Evolutionary conservation across 2,329 filamentous ascomycete species (phyloP).

Genomic region (Neurospora crassa): DNA sequence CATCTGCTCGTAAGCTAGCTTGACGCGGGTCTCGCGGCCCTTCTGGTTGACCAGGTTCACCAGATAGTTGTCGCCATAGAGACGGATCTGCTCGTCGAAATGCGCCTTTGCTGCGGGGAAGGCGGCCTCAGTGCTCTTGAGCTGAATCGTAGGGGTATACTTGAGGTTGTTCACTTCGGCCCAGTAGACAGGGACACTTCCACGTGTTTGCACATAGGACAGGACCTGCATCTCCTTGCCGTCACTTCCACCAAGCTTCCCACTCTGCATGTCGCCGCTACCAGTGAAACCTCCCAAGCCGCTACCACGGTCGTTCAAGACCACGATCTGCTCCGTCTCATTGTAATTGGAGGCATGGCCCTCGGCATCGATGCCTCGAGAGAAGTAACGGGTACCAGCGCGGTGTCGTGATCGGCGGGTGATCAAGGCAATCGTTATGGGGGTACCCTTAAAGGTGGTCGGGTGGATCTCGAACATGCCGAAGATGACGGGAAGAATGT

Average conservation of each 20-base stretch:
- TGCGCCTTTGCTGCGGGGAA: slow-evolving; percentile 72
- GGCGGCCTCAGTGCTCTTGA: slow-evolving; percentile 75
- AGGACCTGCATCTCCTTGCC: slow-evolving; percentile 78
- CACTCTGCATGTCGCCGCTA: slow-evolving; percentile 65
- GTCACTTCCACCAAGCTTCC: slow-evolving; percentile 47
- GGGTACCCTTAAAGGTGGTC: slow-evolving; percentile 75
- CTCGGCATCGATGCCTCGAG: slow-evolving; percentile 83
- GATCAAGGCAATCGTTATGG: slow-evolving; percentile 78
- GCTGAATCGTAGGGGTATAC: slow-evolving; percentile 84
- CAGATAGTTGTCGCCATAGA: slow-evolving; percentile 95
- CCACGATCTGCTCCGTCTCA: slow-evolving; percentile 87
- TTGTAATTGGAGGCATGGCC: slow-evolving; percentile 99
- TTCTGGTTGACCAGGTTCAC: slow-evolving; percentile 97
- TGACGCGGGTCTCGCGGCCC: slow-evolving; percentile 80
- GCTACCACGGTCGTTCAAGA: slow-evolving; percentile 72
- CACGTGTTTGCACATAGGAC: slow-evolving; percentile 92
- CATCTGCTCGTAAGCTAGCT: slow-evolving; percentile 89
- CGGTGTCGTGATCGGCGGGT: slow-evolving; percentile 81
- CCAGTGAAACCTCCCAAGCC: slow-evolving; percentile 74
- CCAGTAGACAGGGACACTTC: slow-evolving; percentile 94
- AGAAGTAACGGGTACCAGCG: slow-evolving; percentile 89
- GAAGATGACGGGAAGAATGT: slow-evolving; percentile 90
- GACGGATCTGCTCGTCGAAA: slow-evolving; percentile 83
- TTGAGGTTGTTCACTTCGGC: slow-evolving; percentile 87
- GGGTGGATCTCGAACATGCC: slow-evolving; percentile 89